Base-by-base conservation (phyloP, 2,329 filamentous ascomycete genomes). In the Fusarium sp. region DNA sequence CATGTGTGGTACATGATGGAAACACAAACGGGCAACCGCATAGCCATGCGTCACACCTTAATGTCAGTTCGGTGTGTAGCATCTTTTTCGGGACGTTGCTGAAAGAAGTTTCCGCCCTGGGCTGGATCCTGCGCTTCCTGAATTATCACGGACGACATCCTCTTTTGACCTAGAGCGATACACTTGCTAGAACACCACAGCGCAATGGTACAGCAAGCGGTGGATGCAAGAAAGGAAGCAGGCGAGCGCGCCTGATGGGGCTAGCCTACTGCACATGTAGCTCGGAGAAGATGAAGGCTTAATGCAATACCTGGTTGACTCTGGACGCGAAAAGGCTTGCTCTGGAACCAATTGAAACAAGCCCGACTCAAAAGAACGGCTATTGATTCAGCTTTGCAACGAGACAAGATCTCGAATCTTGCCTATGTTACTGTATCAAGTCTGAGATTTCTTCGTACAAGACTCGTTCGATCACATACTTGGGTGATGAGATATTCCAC, bases 31-130 rank as follows among this genome's bases (percentile, higher is more conserved):
- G 70, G 15, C 47, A 35, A 40, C 48, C 23, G 59, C 70, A 69
- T 50, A 15, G 10, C 58, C 49, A 60, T 55, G 25, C 35, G 59
- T 63, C 49, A 62, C 62, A 72, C 56, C 65, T 67, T 53, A 70
- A 74, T 74, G 72, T 65, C 72, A 74, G 59, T 56, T 56, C 56
- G 67, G 68, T 56, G 46, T 46, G 49, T 62, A 64, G 61, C 71
- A 71, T 73, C 37, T 56, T 48, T 40, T 41, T 49, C 71, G 70
- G 68, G 63, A 62, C 60, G 56, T 54, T 63, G 63, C 62, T 62
- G 54, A 61, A 60, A 50, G 47, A 72, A 74, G 67, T 48, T 66
- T 74, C 70, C 70, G 68, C 53, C 48, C 60, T 65, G 30, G 30
- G 14, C 50, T 35, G 56, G 56, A 57, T 50, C 23, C 58, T 46